A percentile compares a stretch with the other conserved stretches of the same genome.
phyloP scores from a whole-genome alignment of 2,329 filamentous ascomycete genomes.

The Ascochyta pisi region DNA sequence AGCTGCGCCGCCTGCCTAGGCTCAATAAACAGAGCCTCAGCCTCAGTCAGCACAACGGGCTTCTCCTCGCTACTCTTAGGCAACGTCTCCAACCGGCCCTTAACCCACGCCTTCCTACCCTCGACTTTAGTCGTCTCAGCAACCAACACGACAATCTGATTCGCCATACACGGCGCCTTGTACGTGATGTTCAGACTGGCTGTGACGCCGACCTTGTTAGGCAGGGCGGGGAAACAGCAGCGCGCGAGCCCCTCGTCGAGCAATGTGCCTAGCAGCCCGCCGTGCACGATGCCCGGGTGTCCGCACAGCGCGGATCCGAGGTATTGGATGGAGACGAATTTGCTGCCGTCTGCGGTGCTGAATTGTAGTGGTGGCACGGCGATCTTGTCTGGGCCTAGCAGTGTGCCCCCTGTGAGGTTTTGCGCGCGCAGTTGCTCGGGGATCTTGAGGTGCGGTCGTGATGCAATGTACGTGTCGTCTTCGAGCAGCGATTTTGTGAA shows the following conservation, averaged over 20 bases:
- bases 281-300: constrained; percentile 89
- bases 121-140: constrained; percentile 85
- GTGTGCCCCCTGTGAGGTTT: constrained; percentile 81
- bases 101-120: constrained; percentile 93
- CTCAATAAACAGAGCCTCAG: constrained; percentile 85
- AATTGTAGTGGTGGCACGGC: constrained; percentile 83
- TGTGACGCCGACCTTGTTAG: constrained; percentile 84
- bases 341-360: constrained; percentile 61
- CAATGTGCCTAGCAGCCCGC: constrained; percentile 88
- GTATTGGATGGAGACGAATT: constrained; percentile 72
- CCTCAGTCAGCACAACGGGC: constrained; percentile 76
- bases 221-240: constrained; percentile 86
- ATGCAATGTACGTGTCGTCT: constrained; percentile 72
- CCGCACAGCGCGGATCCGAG: constrained; percentile 83
- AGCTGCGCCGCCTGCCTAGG: constrained; percentile 74
- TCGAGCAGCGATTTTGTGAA: constrained; percentile 72
- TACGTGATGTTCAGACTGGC: constrained; percentile 86
- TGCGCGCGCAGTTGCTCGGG: constrained; percentile 71
- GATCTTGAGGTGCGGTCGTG: constrained; percentile 86
- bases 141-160: constrained; percentile 76
- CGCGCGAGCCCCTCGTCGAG: constrained; percentile 88
- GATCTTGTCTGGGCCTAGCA: constrained; percentile 77
- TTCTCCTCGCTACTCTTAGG: constrained; percentile 70
- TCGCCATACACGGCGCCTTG: constrained; percentile 77
- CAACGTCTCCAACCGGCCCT: constrained; percentile 83